Conservation (phyloP, 1,284 basidiomycete species). For the Heterobasidion annosum region DNA sequence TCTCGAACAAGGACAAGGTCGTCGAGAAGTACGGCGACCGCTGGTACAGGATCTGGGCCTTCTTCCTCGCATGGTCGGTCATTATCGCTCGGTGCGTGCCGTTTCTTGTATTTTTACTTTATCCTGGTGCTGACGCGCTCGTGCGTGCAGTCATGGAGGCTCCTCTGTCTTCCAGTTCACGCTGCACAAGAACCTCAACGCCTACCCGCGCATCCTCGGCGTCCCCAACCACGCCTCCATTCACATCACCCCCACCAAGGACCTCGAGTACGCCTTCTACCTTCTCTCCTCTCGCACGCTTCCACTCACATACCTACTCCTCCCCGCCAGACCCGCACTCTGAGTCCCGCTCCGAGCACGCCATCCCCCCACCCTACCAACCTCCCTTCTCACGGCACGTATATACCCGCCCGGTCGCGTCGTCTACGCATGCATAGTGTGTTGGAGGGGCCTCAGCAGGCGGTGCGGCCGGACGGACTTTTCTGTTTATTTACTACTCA, state of each 20-base stretch:
- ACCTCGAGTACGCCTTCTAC: constrained; percentile 33
- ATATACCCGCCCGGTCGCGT: no score
- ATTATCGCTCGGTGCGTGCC: constrained; percentile 45
- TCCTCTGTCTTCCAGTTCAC: constrained; percentile 94
- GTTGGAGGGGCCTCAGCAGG: no score
- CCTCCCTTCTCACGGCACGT: no score
- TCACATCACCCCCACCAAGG: constrained; percentile 44
- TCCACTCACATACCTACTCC: no score
- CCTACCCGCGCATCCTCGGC: constrained; percentile 81
- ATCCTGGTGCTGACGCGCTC: not conserved
- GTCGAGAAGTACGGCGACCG: constrained; percentile 83
- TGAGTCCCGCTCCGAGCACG: not conserved
- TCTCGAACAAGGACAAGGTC: constrained; percentile 84
- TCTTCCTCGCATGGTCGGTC: constrained; percentile 79
- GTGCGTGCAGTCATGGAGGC: constrained; percentile 56
- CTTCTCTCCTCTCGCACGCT: not conserved
- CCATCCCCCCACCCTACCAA: no score
- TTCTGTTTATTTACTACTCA: no score
- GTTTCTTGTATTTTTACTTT: constrained; percentile 18
- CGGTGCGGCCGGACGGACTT: no score
- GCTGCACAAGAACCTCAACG: constrained; percentile 95
- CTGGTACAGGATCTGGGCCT: constrained; percentile 88
- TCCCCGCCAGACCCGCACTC: not conserved
- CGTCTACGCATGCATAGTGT: no score
- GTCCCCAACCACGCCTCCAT: constrained; percentile 70